These are phyloP conservation scores for Pestalotiopsis sp. DNA, from an alignment of 2,329 filamentous ascomycete species.

Conservation along the genomic window DNA sequence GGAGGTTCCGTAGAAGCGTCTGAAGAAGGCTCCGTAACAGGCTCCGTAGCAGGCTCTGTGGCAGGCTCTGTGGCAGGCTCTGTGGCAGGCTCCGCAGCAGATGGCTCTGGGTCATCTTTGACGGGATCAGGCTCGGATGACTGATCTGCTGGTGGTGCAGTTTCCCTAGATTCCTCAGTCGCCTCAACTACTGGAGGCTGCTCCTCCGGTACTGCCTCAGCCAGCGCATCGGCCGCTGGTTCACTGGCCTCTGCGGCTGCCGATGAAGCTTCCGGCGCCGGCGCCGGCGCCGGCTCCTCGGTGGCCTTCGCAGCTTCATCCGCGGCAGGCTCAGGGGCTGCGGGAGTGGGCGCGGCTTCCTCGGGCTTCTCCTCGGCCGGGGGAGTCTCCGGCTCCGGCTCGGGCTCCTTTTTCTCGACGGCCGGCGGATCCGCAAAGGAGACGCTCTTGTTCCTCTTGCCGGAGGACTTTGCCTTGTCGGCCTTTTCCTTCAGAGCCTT, in stretches of 20 bases:
- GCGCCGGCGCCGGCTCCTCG: not conserved
- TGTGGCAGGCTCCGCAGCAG: not conserved
- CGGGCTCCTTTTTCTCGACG: not conserved
- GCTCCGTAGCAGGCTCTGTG: not conserved
- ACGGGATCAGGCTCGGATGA: not conserved
- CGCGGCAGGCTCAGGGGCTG: not conserved
- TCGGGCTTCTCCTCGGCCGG: not conserved
- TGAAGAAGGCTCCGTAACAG: not conserved
- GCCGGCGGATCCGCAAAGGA: conserved; percentile 2
- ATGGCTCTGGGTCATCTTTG: not conserved
- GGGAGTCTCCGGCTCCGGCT: not conserved
- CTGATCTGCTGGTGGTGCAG: not conserved
- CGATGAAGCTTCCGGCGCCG: not conserved
- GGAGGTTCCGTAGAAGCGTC: not conserved
- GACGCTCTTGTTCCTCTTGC: conserved; percentile 3
- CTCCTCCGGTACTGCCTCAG: not conserved
- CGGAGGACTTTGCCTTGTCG: conserved; percentile 9
- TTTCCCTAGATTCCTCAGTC: not conserved
- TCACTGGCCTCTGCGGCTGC: not conserved
- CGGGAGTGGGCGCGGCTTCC: not conserved
- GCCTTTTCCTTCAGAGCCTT: conserved; percentile 14
- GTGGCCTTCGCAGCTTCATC: not conserved
- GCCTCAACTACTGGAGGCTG: not conserved
- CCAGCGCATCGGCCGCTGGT: not conserved
- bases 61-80: not conserved